Base-by-base conservation (phyloP, 768 basidiomycete species). In the Rhizopogon salebrosus region DNA sequence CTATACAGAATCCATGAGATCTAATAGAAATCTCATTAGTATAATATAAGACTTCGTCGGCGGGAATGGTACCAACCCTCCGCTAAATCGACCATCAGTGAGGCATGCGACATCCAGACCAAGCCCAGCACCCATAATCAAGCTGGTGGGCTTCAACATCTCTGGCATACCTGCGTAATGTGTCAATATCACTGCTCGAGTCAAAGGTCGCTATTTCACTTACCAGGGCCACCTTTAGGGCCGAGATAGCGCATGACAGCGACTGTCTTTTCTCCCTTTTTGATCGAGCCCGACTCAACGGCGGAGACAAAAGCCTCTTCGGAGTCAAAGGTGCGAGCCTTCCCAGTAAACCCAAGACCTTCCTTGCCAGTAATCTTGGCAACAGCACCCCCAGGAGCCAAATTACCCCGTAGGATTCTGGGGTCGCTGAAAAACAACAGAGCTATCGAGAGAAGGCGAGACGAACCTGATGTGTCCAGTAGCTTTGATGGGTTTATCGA, bases 91-190 rank as follows among this genome's bases (percentile, higher is more conserved):
- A 48, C 97, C 97, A 72, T 99, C 95, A 16, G 97, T 99, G 59
- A 99, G 71, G 69, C 92, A 98, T 36, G 95, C 95, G 45, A 98
- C 97, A 61, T 98, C 95, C 59, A 88, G 75, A 10, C 97, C 97
- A 10, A 98, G 79, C 10, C 97, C 97, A 11, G 97, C 97, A 51
- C 97, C 97, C 92, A 99, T 98, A 70, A 99, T 94, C 64, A 98
- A 68, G 74, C 91, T 92, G 29, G 95, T 98, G 23, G 95, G 95
- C 68, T 98, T 98, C 54, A 98, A 79, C 97, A 99, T 99, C 76
- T 99, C 97, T 46, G 94, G 95, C 95, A 99, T 99, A 57, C 94
- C 93, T 88, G 64, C 41, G 51, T 53, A 52, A 46, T 54, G 20
- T 13, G 8, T 46, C 24, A 66, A 49, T 52, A 46, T 42, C 36